Conservation (phyloP, 2,329 filamentous ascomycete genomes). For the Amauroascus verrucosus region DNA sequence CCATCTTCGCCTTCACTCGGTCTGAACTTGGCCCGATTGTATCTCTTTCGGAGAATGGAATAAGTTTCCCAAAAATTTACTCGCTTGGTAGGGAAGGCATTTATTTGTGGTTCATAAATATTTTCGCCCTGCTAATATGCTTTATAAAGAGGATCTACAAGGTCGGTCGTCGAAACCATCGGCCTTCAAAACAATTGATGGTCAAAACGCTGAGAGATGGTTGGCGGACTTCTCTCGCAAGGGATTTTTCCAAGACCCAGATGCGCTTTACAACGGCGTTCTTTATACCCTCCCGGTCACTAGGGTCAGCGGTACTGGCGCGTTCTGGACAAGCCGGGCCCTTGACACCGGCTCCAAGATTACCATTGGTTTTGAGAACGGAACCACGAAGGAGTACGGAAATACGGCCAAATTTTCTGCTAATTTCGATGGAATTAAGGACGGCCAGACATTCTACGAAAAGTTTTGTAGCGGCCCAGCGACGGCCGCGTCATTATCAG, state of each 20-base stretch:
- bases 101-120: background rate
- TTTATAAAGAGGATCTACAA: constrained; percentile 14
- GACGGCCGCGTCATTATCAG: constrained; percentile 8
- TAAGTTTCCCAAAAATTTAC: constrained; percentile 48
- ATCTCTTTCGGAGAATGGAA: constrained; percentile 52
- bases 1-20: constrained; percentile 42
- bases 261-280: constrained; percentile 26
- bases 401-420: constrained; percentile 20
- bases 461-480: constrained; percentile 25
- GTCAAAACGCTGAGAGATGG: constrained; percentile 22
- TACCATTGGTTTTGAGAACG: constrained; percentile 25
- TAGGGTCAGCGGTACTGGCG: constrained; percentile 5
- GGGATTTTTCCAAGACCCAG: constrained; percentile 21
- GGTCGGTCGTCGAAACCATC: constrained; percentile 19
- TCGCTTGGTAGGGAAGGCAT: constrained; percentile 11
- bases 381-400: constrained; percentile 20
- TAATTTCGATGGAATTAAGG: constrained; percentile 29
- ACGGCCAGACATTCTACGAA: constrained; percentile 33
- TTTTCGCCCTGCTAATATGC: constrained; percentile 3
- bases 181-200: constrained; percentile 25
- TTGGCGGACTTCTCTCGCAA: constrained; percentile 20
- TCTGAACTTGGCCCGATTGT: constrained; percentile 48
- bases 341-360: constrained; percentile 23
- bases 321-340: constrained; percentile 11
- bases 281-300: constrained; percentile 20